Conservation (phyloP, 305 asterid genomes). For the Fraxinus platypoda region DNA sequence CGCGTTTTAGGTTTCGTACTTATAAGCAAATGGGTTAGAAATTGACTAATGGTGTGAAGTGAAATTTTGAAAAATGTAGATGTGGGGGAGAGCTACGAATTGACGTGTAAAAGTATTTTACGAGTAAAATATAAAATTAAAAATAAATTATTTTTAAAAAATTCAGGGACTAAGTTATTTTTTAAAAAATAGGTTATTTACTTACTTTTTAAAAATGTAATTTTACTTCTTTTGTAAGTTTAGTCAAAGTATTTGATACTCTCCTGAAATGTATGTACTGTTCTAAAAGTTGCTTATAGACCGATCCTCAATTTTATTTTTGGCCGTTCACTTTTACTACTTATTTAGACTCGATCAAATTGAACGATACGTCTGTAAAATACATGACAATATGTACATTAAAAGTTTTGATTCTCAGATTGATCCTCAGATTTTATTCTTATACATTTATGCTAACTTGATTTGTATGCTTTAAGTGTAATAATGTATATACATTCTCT, state of each 20-base stretch:
- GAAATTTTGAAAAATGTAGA: not conserved
- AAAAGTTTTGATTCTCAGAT: not conserved
- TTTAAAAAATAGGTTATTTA: too few relatives aligned
- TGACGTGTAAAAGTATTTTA: not conserved
- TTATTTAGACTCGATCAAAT: too few relatives aligned
- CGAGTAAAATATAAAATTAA: not conserved
- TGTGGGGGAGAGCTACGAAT: too few relatives aligned
- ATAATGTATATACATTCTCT: not conserved
- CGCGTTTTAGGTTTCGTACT: not conserved
- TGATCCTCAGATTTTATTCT: not conserved
- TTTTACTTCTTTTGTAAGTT: not conserved
- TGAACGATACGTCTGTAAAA: too few relatives aligned
- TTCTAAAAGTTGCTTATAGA: not conserved
- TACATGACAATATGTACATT: not conserved
- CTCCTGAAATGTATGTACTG: not conserved
- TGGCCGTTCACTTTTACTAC: not conserved
- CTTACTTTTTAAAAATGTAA: too few relatives aligned
- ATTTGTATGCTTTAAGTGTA: not conserved
- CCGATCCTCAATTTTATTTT: not conserved
- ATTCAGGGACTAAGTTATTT: too few relatives aligned
- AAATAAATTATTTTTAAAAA: too few relatives aligned
- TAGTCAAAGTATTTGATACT: not conserved
- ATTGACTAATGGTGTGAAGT: not conserved
- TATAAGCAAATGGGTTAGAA: not conserved
- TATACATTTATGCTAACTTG: not conserved